Base-by-base conservation (phyloP, 108 stramenopile species). In the Pseudonitzschia multistriata region DNA sequence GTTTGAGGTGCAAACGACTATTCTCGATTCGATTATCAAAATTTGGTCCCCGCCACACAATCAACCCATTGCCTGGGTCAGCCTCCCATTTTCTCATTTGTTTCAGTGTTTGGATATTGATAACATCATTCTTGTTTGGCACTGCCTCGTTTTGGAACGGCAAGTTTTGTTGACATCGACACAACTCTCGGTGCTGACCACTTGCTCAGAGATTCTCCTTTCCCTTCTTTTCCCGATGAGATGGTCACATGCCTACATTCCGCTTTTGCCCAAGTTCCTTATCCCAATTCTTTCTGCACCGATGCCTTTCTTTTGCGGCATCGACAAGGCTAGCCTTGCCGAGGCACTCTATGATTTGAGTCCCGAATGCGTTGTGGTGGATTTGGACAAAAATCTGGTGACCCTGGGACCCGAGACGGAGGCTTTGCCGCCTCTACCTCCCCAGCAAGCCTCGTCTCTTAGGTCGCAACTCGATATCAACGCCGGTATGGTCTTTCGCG, bases 221-320 rank as follows among this genome's bases (percentile, higher is more conserved):
- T 86, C 87, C 17, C 69, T 98, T 14, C 81, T 98, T 8, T 96
- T 96, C 66, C 97, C 97, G 22, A 82, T 98, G 81, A 78, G 82
- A 67, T 98, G 96, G 97, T 87, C 79, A 14, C 90, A 94, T 63
- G 88, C 88, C 13, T 94, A 94, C 78, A 91, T 94, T 67, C 93
- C 93, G 0, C 77, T 91, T 2, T 56, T 94, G 31, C 93, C 93
- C 3, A 73, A 83, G n/a, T 88, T 87, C 68, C 67, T 94, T 40
- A 80, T 91, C 61, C 90, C 90, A 27, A 90, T 94, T 29, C 56
- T 94, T 5, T 81, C 78, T 1, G 90, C 93, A 10, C 93, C 93
- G 63, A 89, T 94, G 89, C 88, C 90, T 1, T 94, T 88, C 63
- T 50, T 94, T 0, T 85, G 87, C 62, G 93, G 93, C 5, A 86